A percentile compares a stretch with the other conserved stretches of the same genome.
phyloP scores from a whole-genome alignment of 306 rosid species.

The Pyrus bretschneideri region DNA sequence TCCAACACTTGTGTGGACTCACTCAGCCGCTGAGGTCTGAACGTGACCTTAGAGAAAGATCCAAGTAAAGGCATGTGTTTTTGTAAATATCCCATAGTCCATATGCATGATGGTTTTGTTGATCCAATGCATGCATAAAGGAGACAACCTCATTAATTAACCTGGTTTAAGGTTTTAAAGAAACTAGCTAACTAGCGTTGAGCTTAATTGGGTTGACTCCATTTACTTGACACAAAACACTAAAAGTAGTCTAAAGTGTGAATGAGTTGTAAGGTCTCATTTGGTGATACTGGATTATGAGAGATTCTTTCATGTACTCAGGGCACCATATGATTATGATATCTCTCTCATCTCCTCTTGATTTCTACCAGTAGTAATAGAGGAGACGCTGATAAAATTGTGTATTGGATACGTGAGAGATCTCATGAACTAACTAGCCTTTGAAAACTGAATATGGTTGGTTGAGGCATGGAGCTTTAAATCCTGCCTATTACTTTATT shows the following conservation, averaged over 20 bases:
- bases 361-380: too few species aligned
- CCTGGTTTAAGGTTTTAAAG: not conserved
- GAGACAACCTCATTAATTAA: not conserved
- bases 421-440: too few species aligned
- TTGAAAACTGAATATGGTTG: too few species aligned
- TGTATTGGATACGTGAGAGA: too few species aligned
- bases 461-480: too few species aligned
- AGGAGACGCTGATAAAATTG: too few species aligned
- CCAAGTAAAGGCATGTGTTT: conserved; percentile 1
- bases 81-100: not conserved
- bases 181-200: not conserved
- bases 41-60: not conserved
- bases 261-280: not conserved
- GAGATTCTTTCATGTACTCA: not conserved
- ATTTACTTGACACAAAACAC: not conserved
- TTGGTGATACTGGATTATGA: too few species aligned
- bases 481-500: too few species aligned
- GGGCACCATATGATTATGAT: too few species aligned
- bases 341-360: too few species aligned
- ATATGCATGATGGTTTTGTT: not conserved
- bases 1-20: conserved; percentile 19
- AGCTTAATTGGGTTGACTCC: not conserved
- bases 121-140: not conserved
- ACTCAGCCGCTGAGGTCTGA: not conserved
- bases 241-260: too few species aligned